Conservation (phyloP, 768 basidiomycete genomes). For the Suillus weaverae region DNA sequence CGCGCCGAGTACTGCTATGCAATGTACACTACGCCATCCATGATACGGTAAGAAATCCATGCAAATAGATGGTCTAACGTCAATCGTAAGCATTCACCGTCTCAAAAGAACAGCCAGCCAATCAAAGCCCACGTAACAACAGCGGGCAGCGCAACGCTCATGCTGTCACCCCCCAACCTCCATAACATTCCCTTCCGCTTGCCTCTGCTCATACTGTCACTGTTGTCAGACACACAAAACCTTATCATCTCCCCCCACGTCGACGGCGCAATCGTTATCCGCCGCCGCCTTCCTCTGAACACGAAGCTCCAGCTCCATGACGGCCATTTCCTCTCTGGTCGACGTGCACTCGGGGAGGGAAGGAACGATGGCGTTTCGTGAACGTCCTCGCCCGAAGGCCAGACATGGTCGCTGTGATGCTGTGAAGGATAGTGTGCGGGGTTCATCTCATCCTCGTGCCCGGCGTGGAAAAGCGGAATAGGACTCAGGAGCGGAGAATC, state of each 20-base stretch:
- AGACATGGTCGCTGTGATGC: slow-evolving; percentile 37
- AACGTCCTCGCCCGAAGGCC: slow-evolving; percentile 27
- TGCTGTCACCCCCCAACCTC: slow-evolving; percentile 40
- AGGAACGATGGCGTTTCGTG: slow-evolving; percentile 12
- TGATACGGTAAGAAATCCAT: neutral
- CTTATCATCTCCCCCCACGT: slow-evolving; percentile 24
- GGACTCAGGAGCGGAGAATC: slow-evolving; percentile 40
- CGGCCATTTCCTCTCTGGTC: slow-evolving; percentile 20
- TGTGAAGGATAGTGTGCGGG: slow-evolving; percentile 49
- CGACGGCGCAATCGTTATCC: slow-evolving; percentile 50
- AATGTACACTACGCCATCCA: neutral
- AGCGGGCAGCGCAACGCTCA: slow-evolving; percentile 32
- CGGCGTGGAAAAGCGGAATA: slow-evolving; percentile 35
- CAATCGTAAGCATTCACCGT: neutral
- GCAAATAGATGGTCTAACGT: neutral
- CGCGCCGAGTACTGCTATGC: neutral
- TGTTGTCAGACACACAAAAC: slow-evolving; percentile 11
- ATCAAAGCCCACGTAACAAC: slow-evolving; percentile 26
- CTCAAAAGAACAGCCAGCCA: slow-evolving; percentile 31
- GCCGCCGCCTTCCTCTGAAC: slow-evolving; percentile 53
- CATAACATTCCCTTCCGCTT: slow-evolving; percentile 32
- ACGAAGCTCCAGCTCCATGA: slow-evolving; percentile 50
- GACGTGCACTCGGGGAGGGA: slow-evolving; percentile 38
- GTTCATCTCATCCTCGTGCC: slow-evolving; percentile 49
- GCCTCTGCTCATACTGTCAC: slow-evolving; percentile 11